Evolutionary conservation across 139 green algal genomes (phyloP).

Genomic region (Chlorella sp.): DNA sequence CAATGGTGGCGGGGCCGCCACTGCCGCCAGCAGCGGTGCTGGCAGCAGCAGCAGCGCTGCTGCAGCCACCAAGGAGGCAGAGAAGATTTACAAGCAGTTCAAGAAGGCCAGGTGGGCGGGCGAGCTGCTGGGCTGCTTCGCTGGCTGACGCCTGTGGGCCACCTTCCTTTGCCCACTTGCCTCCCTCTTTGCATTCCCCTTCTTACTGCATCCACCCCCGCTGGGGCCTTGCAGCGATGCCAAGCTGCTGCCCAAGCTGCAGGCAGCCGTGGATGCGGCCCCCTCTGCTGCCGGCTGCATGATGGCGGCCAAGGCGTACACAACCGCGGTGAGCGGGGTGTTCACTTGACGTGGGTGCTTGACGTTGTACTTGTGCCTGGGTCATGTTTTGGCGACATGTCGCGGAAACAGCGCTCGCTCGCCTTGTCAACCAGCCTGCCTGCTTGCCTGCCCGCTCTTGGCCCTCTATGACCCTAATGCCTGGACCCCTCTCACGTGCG

Average conservation of each 20-base stretch:
- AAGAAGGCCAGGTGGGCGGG: background rate
- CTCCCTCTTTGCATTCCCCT: background rate
- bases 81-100: background rate
- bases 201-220: background rate
- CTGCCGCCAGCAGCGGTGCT: background rate
- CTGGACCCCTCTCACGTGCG: too few species aligned
- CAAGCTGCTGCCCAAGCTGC: conserved; percentile 6
- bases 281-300: background rate
- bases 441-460: too few species aligned
- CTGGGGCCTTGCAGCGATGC: background rate
- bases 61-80: background rate
- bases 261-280: too few species aligned
- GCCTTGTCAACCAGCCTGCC: background rate
- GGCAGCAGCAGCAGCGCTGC: background rate
- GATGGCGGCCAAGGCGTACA: background rate
- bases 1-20: background rate
- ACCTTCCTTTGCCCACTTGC: background rate
- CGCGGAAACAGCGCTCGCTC: background rate
- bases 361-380: background rate
- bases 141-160: background rate
- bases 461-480: too few species aligned
- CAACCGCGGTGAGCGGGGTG: background rate
- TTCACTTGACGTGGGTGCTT: too few species aligned
- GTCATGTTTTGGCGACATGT: background rate
- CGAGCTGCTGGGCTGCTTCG: background rate